Evolutionary conservation across 139 green algal species (phyloP), one percentile per base, ranked within the genome.

Genomic region (Trebouxia sp.): DNA sequence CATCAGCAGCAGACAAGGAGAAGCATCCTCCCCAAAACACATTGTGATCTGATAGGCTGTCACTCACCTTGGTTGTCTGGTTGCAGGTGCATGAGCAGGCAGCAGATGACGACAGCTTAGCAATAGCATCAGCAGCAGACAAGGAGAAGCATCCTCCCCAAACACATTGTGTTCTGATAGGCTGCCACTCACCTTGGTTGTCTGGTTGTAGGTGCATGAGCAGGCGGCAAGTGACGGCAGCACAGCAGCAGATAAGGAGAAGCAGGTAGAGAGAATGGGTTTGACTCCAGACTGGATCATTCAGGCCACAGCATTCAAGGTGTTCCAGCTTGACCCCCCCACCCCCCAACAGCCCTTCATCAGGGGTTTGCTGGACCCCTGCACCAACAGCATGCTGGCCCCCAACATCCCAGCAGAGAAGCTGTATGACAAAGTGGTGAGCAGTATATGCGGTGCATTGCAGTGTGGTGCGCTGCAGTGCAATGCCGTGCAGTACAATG

Each of bases 321-420:
- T 94, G 50, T 89, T 93, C 43, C 38, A 75, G 39, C 80, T 92
- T 74, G 6, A 86, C 69, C 78, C 72, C 14, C 93, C 93, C 8
- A 92, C 87, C 0, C 47, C 85, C 2, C 75, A 88, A 43, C 45
- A 67, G 51, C 90, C 93, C 0, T 94, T 81, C 84, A 95, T 97
- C 75, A 77, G 79, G 8, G 85, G 85, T 12, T 84, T 97, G 78
- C 89, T 97, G 48, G 93, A 97, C 86, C 93, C 93, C 20, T 97
- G 93, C 89, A 95, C 92, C 80, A 97, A 97, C 88, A 88, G 80
- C 58, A 81, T 90, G 82, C 32, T 85, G 10, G 84, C 86, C 26
- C 92, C 94, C 28, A 97, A 97, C 88, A 96, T 97, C 51, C 93
- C 94, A 5, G 94, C 94, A 0, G 91, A 97, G 80, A 81, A 84